These are phyloP conservation scores for Bruguiera hainesii DNA, from an alignment of 441 rosid genomes.

Conservation along the genomic window DNA sequence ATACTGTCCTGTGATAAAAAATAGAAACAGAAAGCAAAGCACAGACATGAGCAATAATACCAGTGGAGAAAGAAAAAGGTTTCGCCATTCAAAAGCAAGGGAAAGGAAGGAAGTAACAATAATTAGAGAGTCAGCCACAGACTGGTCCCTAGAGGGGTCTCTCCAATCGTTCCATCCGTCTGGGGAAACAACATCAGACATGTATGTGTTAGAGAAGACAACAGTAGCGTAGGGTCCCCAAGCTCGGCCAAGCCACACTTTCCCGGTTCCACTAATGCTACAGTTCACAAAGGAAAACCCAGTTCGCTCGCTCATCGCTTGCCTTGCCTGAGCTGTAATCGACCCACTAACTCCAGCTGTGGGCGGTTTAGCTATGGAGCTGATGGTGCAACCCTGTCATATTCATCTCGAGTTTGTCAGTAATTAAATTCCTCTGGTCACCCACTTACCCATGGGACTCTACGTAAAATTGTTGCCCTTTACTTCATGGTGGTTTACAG, in stretches of 20 bases:
- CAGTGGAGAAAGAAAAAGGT: not conserved
- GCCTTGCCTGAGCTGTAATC: slow-evolving; percentile 81
- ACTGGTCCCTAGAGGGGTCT: slow-evolving; percentile 64
- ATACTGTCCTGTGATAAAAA: slow-evolving; percentile 44
- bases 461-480: too few species aligned
- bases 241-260: slow-evolving; percentile 79
- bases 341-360: slow-evolving; percentile 47
- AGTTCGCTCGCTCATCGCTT: slow-evolving; percentile 42
- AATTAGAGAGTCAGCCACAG: slow-evolving; percentile 20
- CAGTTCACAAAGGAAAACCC: slow-evolving; percentile 79
- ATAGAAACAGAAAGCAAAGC: not conserved
- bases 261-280: slow-evolving; percentile 53
- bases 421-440: not conserved
- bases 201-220: slow-evolving; percentile 59
- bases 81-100: not conserved
- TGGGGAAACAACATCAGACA: slow-evolving; percentile 51
- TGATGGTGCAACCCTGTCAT: slow-evolving; percentile 59
- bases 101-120: not conserved
- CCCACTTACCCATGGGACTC: too few species aligned
- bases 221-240: slow-evolving; percentile 70
- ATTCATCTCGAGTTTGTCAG: not conserved
- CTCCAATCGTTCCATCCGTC: slow-evolving; percentile 83
- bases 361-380: slow-evolving; percentile 53
- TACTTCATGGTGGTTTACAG: too few species aligned
- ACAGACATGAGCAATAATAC: not conserved